phyloP scores from a whole-genome alignment of 352 stramenopile species.

The Achlya hypogyna region DNA sequence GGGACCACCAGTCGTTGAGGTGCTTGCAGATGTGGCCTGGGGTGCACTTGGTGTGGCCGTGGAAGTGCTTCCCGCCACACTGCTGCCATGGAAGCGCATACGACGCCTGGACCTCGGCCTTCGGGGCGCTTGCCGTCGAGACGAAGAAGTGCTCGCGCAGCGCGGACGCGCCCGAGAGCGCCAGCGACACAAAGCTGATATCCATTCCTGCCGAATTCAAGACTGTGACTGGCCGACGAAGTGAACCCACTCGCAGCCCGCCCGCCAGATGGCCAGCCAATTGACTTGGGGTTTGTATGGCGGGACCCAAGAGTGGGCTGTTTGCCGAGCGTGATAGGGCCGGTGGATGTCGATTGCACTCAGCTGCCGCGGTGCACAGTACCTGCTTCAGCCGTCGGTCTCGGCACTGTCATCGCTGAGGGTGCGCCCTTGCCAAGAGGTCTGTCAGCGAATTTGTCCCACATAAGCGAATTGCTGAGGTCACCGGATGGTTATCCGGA shows the following conservation, averaged over 20 bases:
- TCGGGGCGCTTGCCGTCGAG: not conserved
- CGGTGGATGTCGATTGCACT: no score
- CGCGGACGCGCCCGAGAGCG: not conserved
- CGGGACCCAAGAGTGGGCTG: no score
- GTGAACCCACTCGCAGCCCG: not conserved
- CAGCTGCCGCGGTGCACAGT: no score
- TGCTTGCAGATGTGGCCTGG: not conserved
- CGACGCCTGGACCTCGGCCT: no score
- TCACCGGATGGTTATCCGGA: not conserved
- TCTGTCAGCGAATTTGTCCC: no score
- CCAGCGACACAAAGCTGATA: not conserved
- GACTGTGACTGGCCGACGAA: not conserved
- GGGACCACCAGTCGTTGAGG: not conserved
- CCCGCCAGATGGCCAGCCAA: not conserved
- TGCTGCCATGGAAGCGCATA: conserved; percentile 11
- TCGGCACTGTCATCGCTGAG: no score
- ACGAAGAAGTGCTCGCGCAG: not conserved
- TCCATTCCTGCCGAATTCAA: conserved; percentile 2
- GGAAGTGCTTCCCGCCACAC: conserved; percentile 4
- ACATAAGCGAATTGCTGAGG: no score
- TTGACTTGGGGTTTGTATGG: not conserved
- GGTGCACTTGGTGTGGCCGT: conserved; percentile 5
- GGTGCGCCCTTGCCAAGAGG: no score
- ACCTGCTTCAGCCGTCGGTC: no score
- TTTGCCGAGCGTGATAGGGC: not conserved